Base-by-base conservation (phyloP, 1,284 basidiomycete species). In the Laetiporus sulphureus region DNA sequence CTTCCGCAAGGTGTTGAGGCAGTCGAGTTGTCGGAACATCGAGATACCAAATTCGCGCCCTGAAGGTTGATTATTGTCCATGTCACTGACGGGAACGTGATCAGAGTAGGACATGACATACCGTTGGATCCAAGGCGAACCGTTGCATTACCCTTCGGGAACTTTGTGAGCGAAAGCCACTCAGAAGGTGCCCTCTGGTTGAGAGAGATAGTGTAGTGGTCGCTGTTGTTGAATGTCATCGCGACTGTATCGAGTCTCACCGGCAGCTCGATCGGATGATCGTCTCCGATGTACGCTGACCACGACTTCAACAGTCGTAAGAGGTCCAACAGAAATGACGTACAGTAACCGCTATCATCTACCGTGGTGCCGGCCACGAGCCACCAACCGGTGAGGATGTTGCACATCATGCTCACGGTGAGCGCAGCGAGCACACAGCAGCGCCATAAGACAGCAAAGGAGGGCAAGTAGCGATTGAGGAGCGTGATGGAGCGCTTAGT, bases 21-120 rank as follows among this genome's bases (percentile, higher is more conserved):
- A 67, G 37, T 64, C 60, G 36, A 67, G 47, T 47, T 66, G 62
- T 46, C 65, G 64, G 46, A 57, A 66, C 56, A 67, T 58, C 23
- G 60, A 51, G 7, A 66, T 48, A 13, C 55, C 55, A 45, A 59
- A 58, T 11, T 41, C 39, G 12, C 24, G 39, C 16, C 32, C 39
- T 41, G 18, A n/a, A n/a, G n/a, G n/a, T n/a, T n/a, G n/a, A n/a
- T n/a, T n/a, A n/a, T n/a, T n/a, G n/a, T n/a, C n/a, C n/a, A n/a
- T n/a, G n/a, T n/a, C n/a, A n/a, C n/a, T n/a, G n/a, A n/a, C n/a
- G n/a, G n/a, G n/a, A n/a, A n/a, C n/a, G n/a, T n/a, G n/a, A n/a
- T n/a, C n/a, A n/a, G n/a, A n/a, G n/a, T n/a, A n/a, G n/a, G n/a
- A n/a, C n/a, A n/a, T n/a, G n/a, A 4, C 10, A 16, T 50, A 30